Evolutionary conservation across 768 basidiomycete genomes (phyloP).

Genomic region (Hortiboletus campestris): DNA sequence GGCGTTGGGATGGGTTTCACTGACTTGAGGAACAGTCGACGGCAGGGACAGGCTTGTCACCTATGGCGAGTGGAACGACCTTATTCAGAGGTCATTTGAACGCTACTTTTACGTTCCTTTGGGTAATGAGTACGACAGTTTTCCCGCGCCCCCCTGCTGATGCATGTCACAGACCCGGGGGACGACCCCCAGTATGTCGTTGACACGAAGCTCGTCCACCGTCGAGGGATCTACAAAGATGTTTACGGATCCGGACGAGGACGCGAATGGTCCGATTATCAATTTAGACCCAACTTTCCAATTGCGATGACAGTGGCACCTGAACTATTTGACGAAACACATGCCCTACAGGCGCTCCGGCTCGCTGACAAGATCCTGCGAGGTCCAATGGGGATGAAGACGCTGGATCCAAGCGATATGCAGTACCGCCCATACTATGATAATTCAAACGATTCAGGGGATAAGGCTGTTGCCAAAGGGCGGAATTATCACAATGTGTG

Average conservation of each 20-base stretch:
- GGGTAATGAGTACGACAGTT: constrained; percentile 39
- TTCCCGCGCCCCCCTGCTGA: background rate
- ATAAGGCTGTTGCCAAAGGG: constrained; percentile 84
- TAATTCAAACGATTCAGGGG: constrained; percentile 89
- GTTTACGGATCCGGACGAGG: constrained; percentile 86
- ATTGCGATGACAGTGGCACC: constrained; percentile 98
- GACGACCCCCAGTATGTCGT: constrained; percentile 73
- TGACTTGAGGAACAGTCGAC: constrained; percentile 48
- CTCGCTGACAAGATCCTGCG: constrained; percentile 80
- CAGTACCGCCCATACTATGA: constrained; percentile 93
- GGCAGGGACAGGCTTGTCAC: constrained; percentile 70
- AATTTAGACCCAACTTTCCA: constrained; percentile 89
- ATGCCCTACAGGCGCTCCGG: constrained; percentile 76
- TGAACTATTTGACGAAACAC: constrained; percentile 81
- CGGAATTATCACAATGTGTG: constrained; percentile 89
- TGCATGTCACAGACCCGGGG: constrained; percentile 50
- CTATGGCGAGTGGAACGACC: constrained; percentile 85
- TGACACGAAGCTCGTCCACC: constrained; percentile 69
- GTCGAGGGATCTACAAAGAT: constrained; percentile 98
- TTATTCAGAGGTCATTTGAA: constrained; percentile 88
- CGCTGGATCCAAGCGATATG: constrained; percentile 80
- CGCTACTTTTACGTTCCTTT: constrained; percentile 85
- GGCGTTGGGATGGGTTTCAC: background rate
- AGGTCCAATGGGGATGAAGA: constrained; percentile 95
- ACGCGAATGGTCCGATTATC: constrained; percentile 97